Evolutionary conservation across 768 basidiomycete genomes (phyloP).

Genomic region (Mycena crocata): DNA sequence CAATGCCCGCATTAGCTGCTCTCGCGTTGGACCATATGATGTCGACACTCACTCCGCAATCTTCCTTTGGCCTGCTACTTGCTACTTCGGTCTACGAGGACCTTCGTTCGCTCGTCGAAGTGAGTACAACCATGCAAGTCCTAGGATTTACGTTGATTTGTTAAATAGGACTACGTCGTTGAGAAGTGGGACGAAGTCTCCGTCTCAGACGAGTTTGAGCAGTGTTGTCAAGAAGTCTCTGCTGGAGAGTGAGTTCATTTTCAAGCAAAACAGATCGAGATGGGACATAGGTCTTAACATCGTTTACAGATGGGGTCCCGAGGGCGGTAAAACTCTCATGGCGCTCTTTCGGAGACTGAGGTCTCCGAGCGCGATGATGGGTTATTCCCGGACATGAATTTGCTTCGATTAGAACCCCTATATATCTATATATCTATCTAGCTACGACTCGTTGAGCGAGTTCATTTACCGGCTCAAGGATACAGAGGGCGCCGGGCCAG

Average conservation of each 20-base stretch:
- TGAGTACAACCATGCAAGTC: slow-evolving; percentile 42
- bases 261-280: too few species aligned
- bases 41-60: slow-evolving; percentile 71
- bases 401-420: background rate
- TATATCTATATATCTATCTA: too few species aligned
- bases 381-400: slow-evolving; percentile 29
- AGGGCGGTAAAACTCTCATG: slow-evolving; percentile 77
- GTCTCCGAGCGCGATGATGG: slow-evolving; percentile 57
- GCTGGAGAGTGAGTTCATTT: slow-evolving; percentile 74
- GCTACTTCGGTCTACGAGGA: slow-evolving; percentile 79
- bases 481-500: too few species aligned
- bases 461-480: too few species aligned
- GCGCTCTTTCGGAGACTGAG: slow-evolving; percentile 74
- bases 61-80: slow-evolving; percentile 75
- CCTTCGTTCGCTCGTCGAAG: slow-evolving; percentile 69
- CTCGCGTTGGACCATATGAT: slow-evolving; percentile 82
- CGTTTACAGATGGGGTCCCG: slow-evolving; percentile 69
- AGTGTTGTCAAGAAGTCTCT: slow-evolving; percentile 77
- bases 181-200: slow-evolving; percentile 82
- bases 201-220: slow-evolving; percentile 71
- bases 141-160: slow-evolving; percentile 25
- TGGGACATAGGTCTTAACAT: background rate
- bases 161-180: slow-evolving; percentile 74
- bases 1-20: slow-evolving; percentile 70
- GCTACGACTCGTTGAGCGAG: too few species aligned